Evolutionary conservation across 331 rosid species (phyloP), one percentile per base, ranked within the genome.

Genomic region (Stylosanthes scabra): DNA sequence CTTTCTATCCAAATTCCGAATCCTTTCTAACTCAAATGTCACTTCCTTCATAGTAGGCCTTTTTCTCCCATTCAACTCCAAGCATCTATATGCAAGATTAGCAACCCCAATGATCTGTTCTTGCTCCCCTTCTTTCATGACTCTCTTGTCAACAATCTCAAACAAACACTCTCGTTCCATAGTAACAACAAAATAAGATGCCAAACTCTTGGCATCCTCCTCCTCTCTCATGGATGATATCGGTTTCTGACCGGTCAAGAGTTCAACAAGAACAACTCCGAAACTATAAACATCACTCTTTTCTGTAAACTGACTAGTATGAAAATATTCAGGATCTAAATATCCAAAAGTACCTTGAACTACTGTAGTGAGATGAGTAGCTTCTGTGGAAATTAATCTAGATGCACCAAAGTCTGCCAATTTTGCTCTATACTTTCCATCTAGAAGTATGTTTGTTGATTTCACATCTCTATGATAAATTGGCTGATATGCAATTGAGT

Each of bases 331-430:
- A 1, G 69, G 80, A 1, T 76, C 80, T 45, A 76, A 67, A 45
- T 76, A 76, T 6, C 80, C 80, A 49, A 76, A 76, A 13, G 80
- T 76, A 1, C 80, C 74, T 47, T 62, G 70, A 45, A 67, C 74
- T 25, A 46, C n/a, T 7, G 80, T 76, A 2, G 80, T 76, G 41
- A 76, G 46, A 9, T 76, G 80, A 34, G 74, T 76, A 39, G 63
- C 49, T 11, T 75, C 80, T 11, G 55, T 58, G 1, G 80, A 15
- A 12, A 75, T 41, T 31, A 68, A 7, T 66, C 80, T 75, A 0
- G 80, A 75, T 1, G 80, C 29, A 37, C 80, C 80, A 75, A 75
- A 75, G 9, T 75, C 74, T 11, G 80, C 80, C 0, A 67, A 59
- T 37, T 67, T 76, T 46, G 74, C 80, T 12, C 62, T 67, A 4